These are phyloP conservation scores for Trichosporon sp. DNA, from an alignment of 1,284 basidiomycete species.

Conservation along the genomic window DNA sequence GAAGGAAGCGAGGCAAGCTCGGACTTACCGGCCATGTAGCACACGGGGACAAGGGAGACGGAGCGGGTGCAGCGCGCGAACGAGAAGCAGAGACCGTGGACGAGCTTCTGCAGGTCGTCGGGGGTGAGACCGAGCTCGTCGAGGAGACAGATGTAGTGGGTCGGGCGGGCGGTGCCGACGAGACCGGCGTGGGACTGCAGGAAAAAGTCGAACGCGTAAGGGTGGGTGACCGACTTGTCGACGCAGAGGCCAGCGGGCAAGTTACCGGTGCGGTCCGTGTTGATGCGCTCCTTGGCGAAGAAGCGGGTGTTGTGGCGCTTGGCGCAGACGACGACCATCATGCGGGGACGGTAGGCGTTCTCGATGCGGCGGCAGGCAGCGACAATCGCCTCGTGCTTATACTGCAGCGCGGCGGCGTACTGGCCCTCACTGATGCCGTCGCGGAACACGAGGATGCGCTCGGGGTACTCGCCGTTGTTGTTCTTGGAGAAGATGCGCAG, in stretches of 20 bases:
- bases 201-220: conserved; percentile 58
- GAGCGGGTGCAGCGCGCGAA: conserved; percentile 57
- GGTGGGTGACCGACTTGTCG: conserved; percentile 55
- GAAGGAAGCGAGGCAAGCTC: too few species aligned
- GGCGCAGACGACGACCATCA: conserved; percentile 49
- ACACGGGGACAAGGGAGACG: conserved; percentile 55
- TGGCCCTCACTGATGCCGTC: conserved; percentile 60
- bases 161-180: conserved; percentile 47
- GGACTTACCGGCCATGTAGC: conserved; percentile 57
- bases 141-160: conserved; percentile 48
- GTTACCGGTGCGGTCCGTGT: conserved; percentile 56
- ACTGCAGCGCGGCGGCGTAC: conserved; percentile 54
- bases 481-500: conserved; percentile 46
- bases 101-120: conserved; percentile 51
- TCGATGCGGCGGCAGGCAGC: conserved; percentile 39
- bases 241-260: conserved; percentile 52
- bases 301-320: conserved; percentile 58
- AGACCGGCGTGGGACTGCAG: conserved; percentile 50
- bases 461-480: conserved; percentile 49
- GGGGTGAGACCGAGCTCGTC: conserved; percentile 55
- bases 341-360: conserved; percentile 37
- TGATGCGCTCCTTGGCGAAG: conserved; percentile 47
- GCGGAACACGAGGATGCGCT: conserved; percentile 56
- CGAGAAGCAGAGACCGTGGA: conserved; percentile 56
- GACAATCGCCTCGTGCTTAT: conserved; percentile 55